A percentile compares a stretch with the other conserved stretches of the same genome.
Evolutionary conservation across 228 moss, liverwort and hornwort species (phyloP).

Genomic region (Sphagnum fallax): DNA sequence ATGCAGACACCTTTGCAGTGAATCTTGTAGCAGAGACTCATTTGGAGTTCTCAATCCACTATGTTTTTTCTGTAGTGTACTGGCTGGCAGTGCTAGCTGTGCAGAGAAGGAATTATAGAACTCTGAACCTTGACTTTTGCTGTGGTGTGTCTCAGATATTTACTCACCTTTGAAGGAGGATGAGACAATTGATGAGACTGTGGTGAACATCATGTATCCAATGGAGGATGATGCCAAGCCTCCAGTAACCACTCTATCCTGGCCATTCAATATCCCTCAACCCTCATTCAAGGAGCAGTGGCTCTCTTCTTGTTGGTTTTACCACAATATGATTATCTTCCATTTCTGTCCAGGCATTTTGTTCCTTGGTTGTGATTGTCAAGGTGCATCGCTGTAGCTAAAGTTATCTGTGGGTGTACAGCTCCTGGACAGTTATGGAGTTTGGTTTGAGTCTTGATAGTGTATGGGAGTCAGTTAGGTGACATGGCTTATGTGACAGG

Average conservation of each 20-base stretch:
- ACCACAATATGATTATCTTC: no score
- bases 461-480: not conserved
- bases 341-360: no score
- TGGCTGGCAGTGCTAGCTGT: not conserved
- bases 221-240: constrained; percentile 76
- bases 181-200: constrained; percentile 62
- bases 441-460: not conserved
- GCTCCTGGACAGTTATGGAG: no score
- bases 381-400: no score
- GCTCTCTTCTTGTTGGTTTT: no score
- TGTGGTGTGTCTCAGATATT: constrained; percentile 30
- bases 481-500: not conserved
- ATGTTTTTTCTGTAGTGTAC: not conserved
- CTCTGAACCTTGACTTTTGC: not conserved
- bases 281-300: not conserved
- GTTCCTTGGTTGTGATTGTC: no score
- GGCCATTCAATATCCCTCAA: not conserved
- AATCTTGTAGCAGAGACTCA: no score
- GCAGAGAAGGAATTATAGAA: not conserved
- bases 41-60: no score
- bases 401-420: no score
- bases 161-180: constrained; percentile 87
- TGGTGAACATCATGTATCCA: constrained; percentile 79
- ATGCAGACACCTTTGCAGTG: no score
- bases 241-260: constrained; percentile 29